A percentile compares a stretch with the other conserved stretches of the same genome.
phyloP scores from a whole-genome alignment of 1,284 basidiomycete genomes.

The Microbotryomycetes sp. region DNA sequence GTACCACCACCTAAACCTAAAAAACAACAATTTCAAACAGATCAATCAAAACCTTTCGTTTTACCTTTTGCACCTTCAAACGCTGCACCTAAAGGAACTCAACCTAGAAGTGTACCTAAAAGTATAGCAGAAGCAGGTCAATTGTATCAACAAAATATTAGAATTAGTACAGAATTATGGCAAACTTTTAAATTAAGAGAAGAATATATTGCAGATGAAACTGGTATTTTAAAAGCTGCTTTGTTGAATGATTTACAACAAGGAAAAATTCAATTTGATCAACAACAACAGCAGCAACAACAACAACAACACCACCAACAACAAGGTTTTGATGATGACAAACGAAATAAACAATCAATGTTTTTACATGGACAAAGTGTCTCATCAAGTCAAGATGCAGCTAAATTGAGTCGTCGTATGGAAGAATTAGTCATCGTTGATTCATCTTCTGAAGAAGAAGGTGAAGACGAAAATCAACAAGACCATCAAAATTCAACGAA shows the following conservation, averaged over 20 bases:
- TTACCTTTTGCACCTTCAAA: slow-evolving; percentile 73
- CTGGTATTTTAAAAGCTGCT: slow-evolving; percentile 70
- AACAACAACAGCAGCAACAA: slow-evolving; percentile 7
- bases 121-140: slow-evolving; percentile 93
- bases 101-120: slow-evolving; percentile 64
- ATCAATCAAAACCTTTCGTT: slow-evolving; percentile 87
- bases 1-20: slow-evolving; percentile 80
- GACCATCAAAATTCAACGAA: not conserved
- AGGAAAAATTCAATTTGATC: slow-evolving; percentile 12
- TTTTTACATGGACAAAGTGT: not conserved
- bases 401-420: slow-evolving; percentile 14
- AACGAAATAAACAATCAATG: not conserved
- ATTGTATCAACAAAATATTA: slow-evolving; percentile 84
- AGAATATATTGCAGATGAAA: slow-evolving; percentile 88
- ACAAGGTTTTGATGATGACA: too few relatives aligned
- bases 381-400: not conserved
- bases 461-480: not conserved
- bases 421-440: slow-evolving; percentile 14
- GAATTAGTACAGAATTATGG: slow-evolving; percentile 77
- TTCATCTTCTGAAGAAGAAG: not conserved
- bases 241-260: slow-evolving; percentile 17
- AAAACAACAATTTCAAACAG: slow-evolving; percentile 98
- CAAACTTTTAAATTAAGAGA: slow-evolving; percentile 95
- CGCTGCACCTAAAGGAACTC: slow-evolving; percentile 31
- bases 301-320: too few relatives aligned